Percentiles rank a stretch among this genome's conserved stretches.
Conservation (phyloP, 495 filamentous ascomycete species). For the Talaromyces thailandensis region DNA sequence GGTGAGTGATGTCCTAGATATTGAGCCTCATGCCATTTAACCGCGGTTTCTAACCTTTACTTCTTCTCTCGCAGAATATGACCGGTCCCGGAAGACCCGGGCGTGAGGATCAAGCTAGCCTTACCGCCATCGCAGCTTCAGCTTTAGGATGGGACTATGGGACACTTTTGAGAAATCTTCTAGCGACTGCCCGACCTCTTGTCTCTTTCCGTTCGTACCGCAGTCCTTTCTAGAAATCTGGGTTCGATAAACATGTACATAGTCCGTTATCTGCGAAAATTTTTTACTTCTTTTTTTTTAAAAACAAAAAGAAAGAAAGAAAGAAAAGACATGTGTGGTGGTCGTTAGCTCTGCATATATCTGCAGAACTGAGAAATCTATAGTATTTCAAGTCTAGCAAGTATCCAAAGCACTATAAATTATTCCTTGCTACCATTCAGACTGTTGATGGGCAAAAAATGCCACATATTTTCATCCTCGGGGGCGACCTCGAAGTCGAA, state of each 20-base stretch:
- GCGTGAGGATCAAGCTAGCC: slow-evolving; percentile 22
- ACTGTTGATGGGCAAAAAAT: slow-evolving; percentile 10
- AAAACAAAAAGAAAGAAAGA: too few relatives aligned
- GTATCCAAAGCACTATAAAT: too few relatives aligned
- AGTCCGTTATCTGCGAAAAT: too few relatives aligned
- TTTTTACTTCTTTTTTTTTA: too few relatives aligned
- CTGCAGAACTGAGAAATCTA: too few relatives aligned
- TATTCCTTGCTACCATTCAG: too few relatives aligned
- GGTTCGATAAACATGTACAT: not conserved
- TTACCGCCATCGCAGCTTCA: slow-evolving; percentile 17
- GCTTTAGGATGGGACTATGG: slow-evolving; percentile 18
- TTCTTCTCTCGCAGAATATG: slow-evolving; percentile 18
- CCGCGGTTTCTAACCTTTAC: not conserved
- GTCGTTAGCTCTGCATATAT: too few relatives aligned
- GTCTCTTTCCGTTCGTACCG: slow-evolving; percentile 12
- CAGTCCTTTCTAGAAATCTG: slow-evolving; percentile 11
- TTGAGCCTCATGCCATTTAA: not conserved
- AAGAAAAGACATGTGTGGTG: too few relatives aligned
- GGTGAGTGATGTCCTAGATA: slow-evolving; percentile 14
- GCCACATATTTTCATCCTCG: slow-evolving; percentile 22
- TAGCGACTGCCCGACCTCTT: slow-evolving; percentile 11
- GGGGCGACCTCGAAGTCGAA: slow-evolving; percentile 30
- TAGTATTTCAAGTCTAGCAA: too few relatives aligned
- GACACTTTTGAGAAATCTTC: slow-evolving; percentile 15
- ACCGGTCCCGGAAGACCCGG: slow-evolving; percentile 22